These are phyloP conservation scores for Phytophthora foliorum DNA, from an alignment of 352 stramenopile species.

Conservation along the genomic window DNA sequence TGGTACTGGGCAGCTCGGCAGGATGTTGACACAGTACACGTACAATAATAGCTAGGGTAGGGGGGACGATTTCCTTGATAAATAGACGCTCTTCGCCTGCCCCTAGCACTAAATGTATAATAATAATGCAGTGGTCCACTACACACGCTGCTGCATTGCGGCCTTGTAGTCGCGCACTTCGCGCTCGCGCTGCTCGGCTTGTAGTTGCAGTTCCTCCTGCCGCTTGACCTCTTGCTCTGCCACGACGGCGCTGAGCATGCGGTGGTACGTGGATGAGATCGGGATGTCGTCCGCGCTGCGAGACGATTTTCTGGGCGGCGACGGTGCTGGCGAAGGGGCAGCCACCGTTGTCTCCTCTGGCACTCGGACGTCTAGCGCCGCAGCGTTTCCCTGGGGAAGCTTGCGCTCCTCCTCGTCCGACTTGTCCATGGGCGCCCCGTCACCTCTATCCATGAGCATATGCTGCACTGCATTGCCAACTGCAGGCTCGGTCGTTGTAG, in stretches of 20 bases:
- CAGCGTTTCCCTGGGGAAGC: background rate
- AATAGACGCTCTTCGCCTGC: conserved; percentile 13
- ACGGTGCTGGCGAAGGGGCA: conserved; percentile 13
- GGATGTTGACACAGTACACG: no score
- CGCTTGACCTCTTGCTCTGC: conserved; percentile 56
- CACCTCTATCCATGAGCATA: conserved; percentile 53
- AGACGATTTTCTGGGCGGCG: conserved; percentile 29
- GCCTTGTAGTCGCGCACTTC: conserved; percentile 77
- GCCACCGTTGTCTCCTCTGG: conserved; percentile 4
- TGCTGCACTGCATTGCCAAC: conserved; percentile 19
- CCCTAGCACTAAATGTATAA: no score
- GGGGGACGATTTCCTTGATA: conserved; percentile 27
- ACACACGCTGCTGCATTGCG: conserved; percentile 33
- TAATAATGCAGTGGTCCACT: no score
- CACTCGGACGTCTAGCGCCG: conserved; percentile 2
- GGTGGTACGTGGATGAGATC: conserved; percentile 83
- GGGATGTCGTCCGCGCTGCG: conserved; percentile 67
- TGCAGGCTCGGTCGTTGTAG: conserved; percentile 4
- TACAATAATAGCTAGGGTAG: no score
- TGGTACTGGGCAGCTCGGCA: no score
- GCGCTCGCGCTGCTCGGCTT: conserved; percentile 58
- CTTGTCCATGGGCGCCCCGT: conserved; percentile 35
- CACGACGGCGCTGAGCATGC: conserved; percentile 65
- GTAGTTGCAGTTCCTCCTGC: conserved; percentile 50
- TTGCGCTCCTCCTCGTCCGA: conserved; percentile 43